These are phyloP conservation scores for Ziziphus jujuba DNA, from an alignment of 306 rosid genomes.

Conservation along the genomic window DNA sequence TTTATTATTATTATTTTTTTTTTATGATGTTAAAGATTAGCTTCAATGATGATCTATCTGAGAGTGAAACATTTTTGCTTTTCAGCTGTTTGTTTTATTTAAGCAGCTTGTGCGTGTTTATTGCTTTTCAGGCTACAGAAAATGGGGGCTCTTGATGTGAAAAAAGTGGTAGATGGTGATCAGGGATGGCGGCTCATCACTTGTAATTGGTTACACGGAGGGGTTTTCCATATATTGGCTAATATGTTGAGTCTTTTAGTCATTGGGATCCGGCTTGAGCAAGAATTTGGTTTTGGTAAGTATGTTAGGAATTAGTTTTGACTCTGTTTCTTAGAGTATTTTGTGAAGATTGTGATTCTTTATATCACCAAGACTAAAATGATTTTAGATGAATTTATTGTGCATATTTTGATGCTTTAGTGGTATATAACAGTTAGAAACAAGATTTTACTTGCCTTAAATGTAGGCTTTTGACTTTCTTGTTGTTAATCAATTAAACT, in stretches of 20 bases:
- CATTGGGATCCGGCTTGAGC: slow-evolving; percentile 94
- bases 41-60: no score
- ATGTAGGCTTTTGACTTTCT: neutral
- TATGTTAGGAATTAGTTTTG: slow-evolving; percentile 3
- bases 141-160: slow-evolving; percentile 90
- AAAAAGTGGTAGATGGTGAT: slow-evolving; percentile 58
- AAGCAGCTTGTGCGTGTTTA: slow-evolving; percentile 2
- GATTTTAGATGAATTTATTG: neutral
- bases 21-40: neutral
- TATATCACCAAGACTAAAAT: neutral
- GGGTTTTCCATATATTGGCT: slow-evolving; percentile 81
- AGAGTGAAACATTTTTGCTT: neutral
- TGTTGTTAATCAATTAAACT: neutral
- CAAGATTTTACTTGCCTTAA: neutral
- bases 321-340: slow-evolving; percentile 8
- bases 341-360: slow-evolving; percentile 1
- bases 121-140: slow-evolving; percentile 65
- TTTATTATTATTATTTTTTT: no score
- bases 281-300: slow-evolving; percentile 94
- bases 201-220: slow-evolving; percentile 94
- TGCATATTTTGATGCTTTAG: neutral
- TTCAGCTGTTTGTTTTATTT: neutral
- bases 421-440: neutral
- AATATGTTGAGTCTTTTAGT: slow-evolving; percentile 89
- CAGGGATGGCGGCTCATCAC: slow-evolving; percentile 92